Evolutionary conservation across 2,329 filamentous ascomycete genomes (phyloP).

Genomic region (Colletotrichum cereale): DNA sequence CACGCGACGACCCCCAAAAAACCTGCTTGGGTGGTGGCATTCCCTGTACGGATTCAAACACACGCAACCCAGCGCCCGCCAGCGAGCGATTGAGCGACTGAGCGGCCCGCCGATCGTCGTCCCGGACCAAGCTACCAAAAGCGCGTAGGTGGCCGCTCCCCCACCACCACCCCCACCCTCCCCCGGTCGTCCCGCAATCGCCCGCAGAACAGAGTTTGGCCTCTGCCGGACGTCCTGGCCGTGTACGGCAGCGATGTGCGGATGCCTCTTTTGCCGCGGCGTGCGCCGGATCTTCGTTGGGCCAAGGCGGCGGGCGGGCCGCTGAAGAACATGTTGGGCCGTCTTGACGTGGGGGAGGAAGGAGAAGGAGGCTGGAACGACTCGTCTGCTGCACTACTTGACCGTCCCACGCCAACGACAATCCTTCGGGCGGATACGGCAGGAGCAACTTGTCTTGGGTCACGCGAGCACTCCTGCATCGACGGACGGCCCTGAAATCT

Average conservation of each 20-base stretch:
- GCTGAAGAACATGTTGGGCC: not conserved
- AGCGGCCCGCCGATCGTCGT: slow-evolving; percentile 30
- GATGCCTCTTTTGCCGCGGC: slow-evolving; percentile 21
- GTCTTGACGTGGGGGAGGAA: not conserved
- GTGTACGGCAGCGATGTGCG: slow-evolving; percentile 25
- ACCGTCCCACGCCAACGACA: not conserved
- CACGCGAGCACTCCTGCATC: slow-evolving; percentile 5
- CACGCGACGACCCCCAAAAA: slow-evolving; percentile 12
- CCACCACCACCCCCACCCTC: no score
- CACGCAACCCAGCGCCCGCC: not conserved
- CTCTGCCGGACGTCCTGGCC: slow-evolving; percentile 11
- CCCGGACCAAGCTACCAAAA: not conserved
- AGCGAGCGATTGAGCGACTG: slow-evolving; percentile 22
- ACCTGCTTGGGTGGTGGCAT: slow-evolving; percentile 11
- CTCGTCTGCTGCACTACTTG: not conserved
- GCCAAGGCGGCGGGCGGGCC: slow-evolving; percentile 3
- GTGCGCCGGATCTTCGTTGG: slow-evolving; percentile 19
- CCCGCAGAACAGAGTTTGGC: slow-evolving; percentile 31
- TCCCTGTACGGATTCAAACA: slow-evolving; percentile 1
- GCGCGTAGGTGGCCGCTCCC: not conserved
- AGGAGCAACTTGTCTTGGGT: not conserved
- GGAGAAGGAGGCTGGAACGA: not conserved
- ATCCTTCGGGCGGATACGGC: not conserved
- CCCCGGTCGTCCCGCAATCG: not conserved
- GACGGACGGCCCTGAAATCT: slow-evolving; percentile 3